A percentile compares a stretch with the other conserved stretches of the same genome.
These are phyloP conservation scores for Solanum chiquidenum DNA, from an alignment of 257 asterid genomes.

Conservation along the genomic window DNA sequence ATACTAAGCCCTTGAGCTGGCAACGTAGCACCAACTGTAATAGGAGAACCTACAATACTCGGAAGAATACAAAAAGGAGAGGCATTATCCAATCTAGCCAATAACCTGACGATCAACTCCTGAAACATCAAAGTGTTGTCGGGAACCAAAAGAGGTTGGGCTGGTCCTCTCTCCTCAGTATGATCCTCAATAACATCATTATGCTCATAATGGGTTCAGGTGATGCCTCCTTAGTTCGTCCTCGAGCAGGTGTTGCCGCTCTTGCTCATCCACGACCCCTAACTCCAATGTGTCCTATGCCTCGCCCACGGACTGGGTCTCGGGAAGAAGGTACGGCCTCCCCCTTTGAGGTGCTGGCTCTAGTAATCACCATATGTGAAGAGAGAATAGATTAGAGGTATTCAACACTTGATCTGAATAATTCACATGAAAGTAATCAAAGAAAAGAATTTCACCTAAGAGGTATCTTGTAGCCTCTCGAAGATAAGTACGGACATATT, in stretches of 20 bases:
- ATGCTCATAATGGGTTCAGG: neutral
- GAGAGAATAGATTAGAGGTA: neutral
- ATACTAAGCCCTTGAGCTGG: neutral
- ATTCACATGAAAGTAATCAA: neutral
- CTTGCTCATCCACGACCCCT: neutral
- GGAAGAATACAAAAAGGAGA: neutral
- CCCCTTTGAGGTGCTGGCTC: neutral
- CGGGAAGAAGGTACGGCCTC: accelerated
- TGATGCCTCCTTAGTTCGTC: neutral
- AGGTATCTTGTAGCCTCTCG: neutral
- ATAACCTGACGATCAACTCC: neutral
- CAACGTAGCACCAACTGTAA: no score
- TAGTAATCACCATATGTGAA: neutral
- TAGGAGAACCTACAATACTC: neutral
- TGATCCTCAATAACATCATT: neutral
- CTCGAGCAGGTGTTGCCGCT: neutral
- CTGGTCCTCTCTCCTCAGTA: neutral
- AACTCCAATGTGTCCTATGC: neutral
- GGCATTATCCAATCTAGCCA: neutral
- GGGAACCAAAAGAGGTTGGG: neutral
- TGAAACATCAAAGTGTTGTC: neutral
- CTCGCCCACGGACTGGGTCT: accelerated
- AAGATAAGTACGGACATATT: neutral
- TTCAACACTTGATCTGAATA: neutral
- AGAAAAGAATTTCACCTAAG: neutral